Conservation (phyloP, 495 filamentous ascomycete genomes). For the Aspergillus haitiensis region DNA sequence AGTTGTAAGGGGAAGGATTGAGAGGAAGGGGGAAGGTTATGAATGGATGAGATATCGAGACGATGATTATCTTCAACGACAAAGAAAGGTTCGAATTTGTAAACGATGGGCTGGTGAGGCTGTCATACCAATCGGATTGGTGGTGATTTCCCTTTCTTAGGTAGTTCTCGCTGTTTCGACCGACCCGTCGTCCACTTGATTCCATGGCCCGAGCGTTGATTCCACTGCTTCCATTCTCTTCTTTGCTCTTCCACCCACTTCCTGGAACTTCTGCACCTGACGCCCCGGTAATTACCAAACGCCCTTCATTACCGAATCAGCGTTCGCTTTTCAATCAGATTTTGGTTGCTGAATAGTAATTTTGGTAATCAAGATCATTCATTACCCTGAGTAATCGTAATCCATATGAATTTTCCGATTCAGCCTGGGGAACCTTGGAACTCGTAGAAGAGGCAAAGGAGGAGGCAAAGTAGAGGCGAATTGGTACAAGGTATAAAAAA, state of each 20-base stretch:
- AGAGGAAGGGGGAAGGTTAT: slow-evolving; percentile 8
- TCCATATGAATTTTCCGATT: neutral
- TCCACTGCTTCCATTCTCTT: slow-evolving; percentile 34
- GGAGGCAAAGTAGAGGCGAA: neutral
- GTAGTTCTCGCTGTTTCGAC: slow-evolving; percentile 31
- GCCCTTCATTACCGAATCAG: no score
- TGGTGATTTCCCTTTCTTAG: slow-evolving; percentile 15
- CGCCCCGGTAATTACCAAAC: neutral
- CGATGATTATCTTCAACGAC: slow-evolving; percentile 19
- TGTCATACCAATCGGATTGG: slow-evolving; percentile 12
- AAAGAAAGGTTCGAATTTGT: neutral
- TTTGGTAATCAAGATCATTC: neutral
- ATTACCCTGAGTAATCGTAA: no score
- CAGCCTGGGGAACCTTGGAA: neutral
- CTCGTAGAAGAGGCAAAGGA: neutral
- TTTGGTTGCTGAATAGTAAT: neutral
- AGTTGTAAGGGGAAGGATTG: slow-evolving; percentile 1
- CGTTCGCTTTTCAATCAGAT: no score
- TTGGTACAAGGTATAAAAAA: neutral
- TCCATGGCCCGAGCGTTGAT: slow-evolving; percentile 36
- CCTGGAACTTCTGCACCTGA: slow-evolving; percentile 26
- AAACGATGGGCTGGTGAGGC: neutral
- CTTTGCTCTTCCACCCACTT: slow-evolving; percentile 39
- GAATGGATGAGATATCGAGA: slow-evolving; percentile 4
- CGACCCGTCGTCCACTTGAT: slow-evolving; percentile 25